Conservation (phyloP, 2,329 filamentous ascomycete genomes). For the Botrytis porri region DNA sequence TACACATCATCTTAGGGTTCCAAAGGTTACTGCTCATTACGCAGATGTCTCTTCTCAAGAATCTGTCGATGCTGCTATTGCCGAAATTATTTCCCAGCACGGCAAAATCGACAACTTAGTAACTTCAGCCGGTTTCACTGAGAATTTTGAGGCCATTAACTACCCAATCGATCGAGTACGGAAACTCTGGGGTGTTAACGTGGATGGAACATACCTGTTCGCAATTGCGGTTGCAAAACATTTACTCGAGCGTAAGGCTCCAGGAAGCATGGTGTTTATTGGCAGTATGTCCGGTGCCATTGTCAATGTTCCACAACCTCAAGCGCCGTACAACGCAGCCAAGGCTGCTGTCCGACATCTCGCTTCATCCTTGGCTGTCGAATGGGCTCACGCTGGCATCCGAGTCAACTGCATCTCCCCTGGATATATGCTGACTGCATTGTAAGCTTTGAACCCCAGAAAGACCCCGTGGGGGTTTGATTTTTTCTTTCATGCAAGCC, state of each 20-base stretch:
- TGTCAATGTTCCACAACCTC: conserved; percentile 93
- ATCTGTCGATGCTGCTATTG: conserved; percentile 72
- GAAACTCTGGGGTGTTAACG: conserved; percentile 92
- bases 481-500: neutral
- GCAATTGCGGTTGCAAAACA: conserved; percentile 82
- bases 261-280: conserved; percentile 89
- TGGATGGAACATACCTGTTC: conserved; percentile 89
- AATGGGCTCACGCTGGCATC: conserved; percentile 86
- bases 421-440: conserved; percentile 91
- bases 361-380: conserved; percentile 82
- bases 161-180: conserved; percentile 90
- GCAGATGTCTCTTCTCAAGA: conserved; percentile 79
- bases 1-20: conserved; percentile 50
- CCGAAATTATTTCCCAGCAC: conserved; percentile 65
- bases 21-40: conserved; percentile 85
- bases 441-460: conserved; percentile 56
- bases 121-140: conserved; percentile 93
- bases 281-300: conserved; percentile 93
- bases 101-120: conserved; percentile 88
- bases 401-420: conserved; percentile 94
- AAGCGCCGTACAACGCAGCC: conserved; percentile 87
- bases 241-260: conserved; percentile 74
- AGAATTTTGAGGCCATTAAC: conserved; percentile 88
- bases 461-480: conserved; percentile 11
- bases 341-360: conserved; percentile 92